Percentiles rank a stretch among this genome's conserved stretches.
These are phyloP conservation scores for Quercus tomentella DNA, from an alignment of 331 rosid species.

Conservation along the genomic window DNA sequence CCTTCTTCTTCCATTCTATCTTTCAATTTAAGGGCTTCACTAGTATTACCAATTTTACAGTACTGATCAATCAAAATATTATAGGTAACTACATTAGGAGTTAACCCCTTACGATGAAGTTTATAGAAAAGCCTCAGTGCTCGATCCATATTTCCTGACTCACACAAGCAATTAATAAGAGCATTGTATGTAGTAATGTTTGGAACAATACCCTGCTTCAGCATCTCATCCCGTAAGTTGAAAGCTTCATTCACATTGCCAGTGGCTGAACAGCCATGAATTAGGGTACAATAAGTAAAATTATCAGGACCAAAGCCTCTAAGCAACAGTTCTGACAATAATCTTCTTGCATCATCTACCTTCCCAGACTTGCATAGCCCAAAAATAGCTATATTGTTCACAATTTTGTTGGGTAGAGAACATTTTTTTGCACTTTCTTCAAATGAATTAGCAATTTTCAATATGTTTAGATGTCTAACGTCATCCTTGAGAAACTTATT, in stretches of 20 bases:
- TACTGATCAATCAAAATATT: conserved; percentile 64
- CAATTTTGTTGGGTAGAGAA: conserved; percentile 43
- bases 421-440: conserved; percentile 33
- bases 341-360: conserved; percentile 53
- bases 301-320: conserved; percentile 76
- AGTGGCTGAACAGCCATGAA: conserved; percentile 57
- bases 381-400: conserved; percentile 64
- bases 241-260: conserved; percentile 79
- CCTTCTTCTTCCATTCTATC: conserved; percentile 63
- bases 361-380: conserved; percentile 79
- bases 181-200: conserved; percentile 67
- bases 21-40: conserved; percentile 59
- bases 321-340: conserved; percentile 48
- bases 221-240: conserved; percentile 68
- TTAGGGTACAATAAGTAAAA: conserved; percentile 66
- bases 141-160: conserved; percentile 67
- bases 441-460: conserved; percentile 55
- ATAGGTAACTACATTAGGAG: conserved; percentile 68
- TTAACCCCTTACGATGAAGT: conserved; percentile 63
- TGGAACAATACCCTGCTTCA: conserved; percentile 59
- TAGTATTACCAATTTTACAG: conserved; percentile 49
- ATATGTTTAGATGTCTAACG: conserved; percentile 28
- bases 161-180: conserved; percentile 71
- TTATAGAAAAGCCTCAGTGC: conserved; percentile 65
- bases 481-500: conserved; percentile 23